A percentile compares a stretch with the other conserved stretches of the same genome.
Evolutionary conservation across 805 yeast genomes (phyloP).

Genomic region (Metschnikowia gelsemii): DNA sequence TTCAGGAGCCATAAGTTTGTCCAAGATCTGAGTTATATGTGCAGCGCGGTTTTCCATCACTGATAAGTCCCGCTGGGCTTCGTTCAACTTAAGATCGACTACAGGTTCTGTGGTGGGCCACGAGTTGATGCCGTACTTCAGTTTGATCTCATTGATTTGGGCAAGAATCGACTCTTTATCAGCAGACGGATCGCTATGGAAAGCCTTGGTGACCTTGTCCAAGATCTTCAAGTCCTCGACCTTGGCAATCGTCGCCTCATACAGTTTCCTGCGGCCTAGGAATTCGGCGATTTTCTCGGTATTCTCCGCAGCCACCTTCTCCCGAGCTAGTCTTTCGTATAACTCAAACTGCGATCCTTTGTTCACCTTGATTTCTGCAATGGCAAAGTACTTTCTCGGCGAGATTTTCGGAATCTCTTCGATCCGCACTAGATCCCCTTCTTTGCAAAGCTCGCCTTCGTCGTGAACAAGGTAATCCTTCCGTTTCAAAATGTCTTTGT

Average conservation of each 20-base stretch:
- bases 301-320: slow-evolving; percentile 67
- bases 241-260: slow-evolving; percentile 29
- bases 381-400: slow-evolving; percentile 78
- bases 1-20: slow-evolving; percentile 33
- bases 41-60: slow-evolving; percentile 29
- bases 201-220: slow-evolving; percentile 30
- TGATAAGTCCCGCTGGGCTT: slow-evolving; percentile 27
- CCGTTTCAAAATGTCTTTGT: slow-evolving; percentile 73
- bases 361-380: slow-evolving; percentile 85
- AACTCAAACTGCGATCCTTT: slow-evolving; percentile 89
- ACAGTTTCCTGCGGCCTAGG: slow-evolving; percentile 40
- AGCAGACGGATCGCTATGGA: slow-evolving; percentile 25
- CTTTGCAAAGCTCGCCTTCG: slow-evolving; percentile 85
- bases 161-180: slow-evolving; percentile 26
- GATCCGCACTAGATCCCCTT: slow-evolving; percentile 93
- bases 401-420: slow-evolving; percentile 86
- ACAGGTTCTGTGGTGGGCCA: slow-evolving; percentile 45
- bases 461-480: slow-evolving; percentile 91
- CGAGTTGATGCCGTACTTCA: slow-evolving; percentile 36
- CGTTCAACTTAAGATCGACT: slow-evolving; percentile 32
- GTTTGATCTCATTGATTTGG: slow-evolving; percentile 38
- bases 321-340: slow-evolving; percentile 72
- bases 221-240: slow-evolving; percentile 39
- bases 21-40: slow-evolving; percentile 42
- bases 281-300: slow-evolving; percentile 53